Conservation (phyloP, 257 asterid species). For the Petrea volubilis region DNA sequence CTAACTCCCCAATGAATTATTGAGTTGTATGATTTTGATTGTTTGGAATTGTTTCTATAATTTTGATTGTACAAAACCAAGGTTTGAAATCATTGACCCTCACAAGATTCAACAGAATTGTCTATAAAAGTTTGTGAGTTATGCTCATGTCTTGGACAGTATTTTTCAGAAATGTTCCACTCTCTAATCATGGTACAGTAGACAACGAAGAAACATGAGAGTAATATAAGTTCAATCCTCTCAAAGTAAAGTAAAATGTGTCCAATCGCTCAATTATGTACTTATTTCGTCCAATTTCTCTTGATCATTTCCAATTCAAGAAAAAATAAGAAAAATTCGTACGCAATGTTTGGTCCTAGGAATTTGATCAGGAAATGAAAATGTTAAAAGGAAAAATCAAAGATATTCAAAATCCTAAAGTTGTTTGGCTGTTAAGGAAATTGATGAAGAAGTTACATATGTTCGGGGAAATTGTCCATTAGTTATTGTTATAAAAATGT, state of each 20-base stretch:
- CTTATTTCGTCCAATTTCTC: neutral
- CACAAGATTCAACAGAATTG: neutral
- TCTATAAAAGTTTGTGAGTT: slow-evolving; percentile 1
- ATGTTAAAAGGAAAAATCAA: too few species aligned
- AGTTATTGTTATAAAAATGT: too few species aligned
- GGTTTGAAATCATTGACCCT: slow-evolving; percentile 15
- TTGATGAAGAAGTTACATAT: too few species aligned
- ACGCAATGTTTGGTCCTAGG: too few species aligned
- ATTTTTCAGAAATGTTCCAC: slow-evolving; percentile 15
- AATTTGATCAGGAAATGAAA: too few species aligned
- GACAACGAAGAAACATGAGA: slow-evolving; percentile 2
- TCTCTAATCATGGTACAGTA: neutral
- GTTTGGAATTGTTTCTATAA: slow-evolving; percentile 7
- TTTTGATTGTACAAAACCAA: slow-evolving; percentile 2
- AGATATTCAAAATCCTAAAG: too few species aligned
- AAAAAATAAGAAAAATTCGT: neutral
- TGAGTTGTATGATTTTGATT: slow-evolving; percentile 12
- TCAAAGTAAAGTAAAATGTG: slow-evolving; percentile 6
- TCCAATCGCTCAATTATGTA: slow-evolving; percentile 17
- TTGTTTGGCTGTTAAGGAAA: too few species aligned
- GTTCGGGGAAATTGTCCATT: too few species aligned
- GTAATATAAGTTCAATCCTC: slow-evolving; percentile 10
- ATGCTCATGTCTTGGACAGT: neutral
- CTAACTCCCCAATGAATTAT: neutral
- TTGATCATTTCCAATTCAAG: neutral